Conservation (phyloP, 495 filamentous ascomycete species). For the Umbilicaria muhlenbergii region DNA sequence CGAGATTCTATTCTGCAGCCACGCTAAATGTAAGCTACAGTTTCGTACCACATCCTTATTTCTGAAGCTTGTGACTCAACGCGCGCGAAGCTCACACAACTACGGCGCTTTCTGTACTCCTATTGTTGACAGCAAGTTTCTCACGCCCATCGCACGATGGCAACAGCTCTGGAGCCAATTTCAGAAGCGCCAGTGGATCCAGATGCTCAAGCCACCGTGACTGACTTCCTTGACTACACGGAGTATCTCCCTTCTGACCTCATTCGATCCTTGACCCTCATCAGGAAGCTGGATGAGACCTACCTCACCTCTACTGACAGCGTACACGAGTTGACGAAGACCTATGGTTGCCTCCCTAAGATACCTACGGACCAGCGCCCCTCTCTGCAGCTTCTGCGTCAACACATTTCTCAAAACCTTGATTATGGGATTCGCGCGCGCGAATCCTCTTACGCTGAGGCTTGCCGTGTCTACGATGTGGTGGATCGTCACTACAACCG, state of each 20-base stretch:
- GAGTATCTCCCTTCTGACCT: constrained; percentile 94
- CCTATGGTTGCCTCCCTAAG: constrained; percentile 56
- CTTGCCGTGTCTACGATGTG: constrained; percentile 60
- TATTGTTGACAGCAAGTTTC: too few relatives aligned
- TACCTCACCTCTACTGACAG: constrained; percentile 48
- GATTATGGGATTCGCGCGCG: constrained; percentile 60
- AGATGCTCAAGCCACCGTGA: constrained; percentile 85
- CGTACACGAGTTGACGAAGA: constrained; percentile 57
- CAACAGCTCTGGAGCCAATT: too few relatives aligned
- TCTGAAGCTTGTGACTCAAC: too few relatives aligned
- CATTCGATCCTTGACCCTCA: constrained; percentile 74
- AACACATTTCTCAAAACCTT: constrained; percentile 57
- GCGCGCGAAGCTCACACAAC: too few relatives aligned
- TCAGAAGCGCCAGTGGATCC: constrained; percentile 44
- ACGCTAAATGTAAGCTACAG: too few relatives aligned
- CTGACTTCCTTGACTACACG: constrained; percentile 91
- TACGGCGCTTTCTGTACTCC: too few relatives aligned
- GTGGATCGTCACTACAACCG: constrained; percentile 67
- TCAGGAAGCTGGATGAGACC: constrained; percentile 62
- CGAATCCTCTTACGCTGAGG: constrained; percentile 67
- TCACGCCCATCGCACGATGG: too few relatives aligned
- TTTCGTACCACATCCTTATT: too few relatives aligned
- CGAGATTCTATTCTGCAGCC: too few relatives aligned
- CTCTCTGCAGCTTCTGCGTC: constrained; percentile 46
- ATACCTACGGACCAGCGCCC: constrained; percentile 37